These are phyloP conservation scores for Dipteronia sinensis DNA, from an alignment of 345 rosid genomes.

Conservation along the genomic window DNA sequence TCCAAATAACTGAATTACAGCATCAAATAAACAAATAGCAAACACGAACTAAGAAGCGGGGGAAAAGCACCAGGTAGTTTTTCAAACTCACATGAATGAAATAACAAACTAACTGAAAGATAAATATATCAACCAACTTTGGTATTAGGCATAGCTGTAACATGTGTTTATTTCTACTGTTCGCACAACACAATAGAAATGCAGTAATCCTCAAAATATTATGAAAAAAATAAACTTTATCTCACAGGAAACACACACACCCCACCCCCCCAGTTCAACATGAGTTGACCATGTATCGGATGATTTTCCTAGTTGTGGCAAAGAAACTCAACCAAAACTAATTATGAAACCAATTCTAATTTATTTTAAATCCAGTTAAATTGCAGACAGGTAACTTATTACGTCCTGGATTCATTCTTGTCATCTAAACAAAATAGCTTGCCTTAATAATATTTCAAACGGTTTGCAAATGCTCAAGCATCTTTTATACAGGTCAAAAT, in stretches of 20 bases:
- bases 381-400: background rate
- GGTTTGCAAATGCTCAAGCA: background rate
- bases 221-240: background rate
- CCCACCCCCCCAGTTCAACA: background rate
- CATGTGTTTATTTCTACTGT: background rate
- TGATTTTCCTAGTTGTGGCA: background rate
- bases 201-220: background rate
- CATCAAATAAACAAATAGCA: conserved; percentile 9
- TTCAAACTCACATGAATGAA: background rate
- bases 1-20: conserved; percentile 72
- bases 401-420: background rate
- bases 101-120: background rate
- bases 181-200: background rate
- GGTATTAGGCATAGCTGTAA: background rate
- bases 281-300: background rate
- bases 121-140: background rate
- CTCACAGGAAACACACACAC: too few relatives aligned
- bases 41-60: conserved; percentile 15
- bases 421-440: background rate
- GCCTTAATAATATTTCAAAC: background rate
- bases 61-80: conserved; percentile 11
- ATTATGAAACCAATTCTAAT: background rate
- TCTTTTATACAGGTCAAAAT: background rate
- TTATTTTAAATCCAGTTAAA: background rate
- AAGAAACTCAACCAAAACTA: background rate